Conservation (phyloP, 2,329 filamentous ascomycete species). For the Aspergillus fructus region DNA sequence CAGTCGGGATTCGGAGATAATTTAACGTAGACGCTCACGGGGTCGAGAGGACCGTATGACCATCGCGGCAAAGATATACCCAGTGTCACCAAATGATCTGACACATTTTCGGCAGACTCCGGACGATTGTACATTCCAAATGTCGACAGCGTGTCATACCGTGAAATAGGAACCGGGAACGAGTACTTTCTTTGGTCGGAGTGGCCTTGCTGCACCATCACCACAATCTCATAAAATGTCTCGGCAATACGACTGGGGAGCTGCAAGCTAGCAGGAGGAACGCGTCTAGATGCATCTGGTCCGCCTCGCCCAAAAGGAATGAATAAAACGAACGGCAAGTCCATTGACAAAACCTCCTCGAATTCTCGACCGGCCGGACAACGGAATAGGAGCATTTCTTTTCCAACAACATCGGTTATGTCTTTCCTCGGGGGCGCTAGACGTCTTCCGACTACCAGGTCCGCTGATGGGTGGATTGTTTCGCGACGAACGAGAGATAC, state of each 20-base stretch:
- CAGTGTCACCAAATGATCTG: slow-evolving; percentile 87
- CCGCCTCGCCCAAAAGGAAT: slow-evolving; percentile 92
- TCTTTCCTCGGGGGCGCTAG: slow-evolving; percentile 88
- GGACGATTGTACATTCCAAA: slow-evolving; percentile 99
- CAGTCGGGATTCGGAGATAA: slow-evolving; percentile 89
- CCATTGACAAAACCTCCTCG: slow-evolving; percentile 91
- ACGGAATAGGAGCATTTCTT: slow-evolving; percentile 88
- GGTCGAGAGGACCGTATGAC: slow-evolving; percentile 95
- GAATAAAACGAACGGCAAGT: slow-evolving; percentile 94
- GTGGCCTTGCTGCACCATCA: slow-evolving; percentile 89
- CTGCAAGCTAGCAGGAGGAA: slow-evolving; percentile 89
- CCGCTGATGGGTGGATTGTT: slow-evolving; percentile 93
- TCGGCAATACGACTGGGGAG: slow-evolving; percentile 91
- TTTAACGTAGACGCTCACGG: slow-evolving; percentile 94
- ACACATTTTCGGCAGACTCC: slow-evolving; percentile 79
- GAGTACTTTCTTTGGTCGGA: slow-evolving; percentile 84
- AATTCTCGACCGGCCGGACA: slow-evolving; percentile 80
- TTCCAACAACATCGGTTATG: slow-evolving; percentile 87
- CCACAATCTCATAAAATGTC: slow-evolving; percentile 94
- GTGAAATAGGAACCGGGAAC: slow-evolving; percentile 84
- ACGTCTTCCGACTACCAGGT: slow-evolving; percentile 89
- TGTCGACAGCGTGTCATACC: slow-evolving; percentile 95
- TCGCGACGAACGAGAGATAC: slow-evolving; percentile 92
- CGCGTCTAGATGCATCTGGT: slow-evolving; percentile 82
- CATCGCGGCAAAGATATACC: slow-evolving; percentile 90